Evolutionary conservation across 768 basidiomycete genomes (phyloP).

Genomic region (Pleurotus tuoliensis): DNA sequence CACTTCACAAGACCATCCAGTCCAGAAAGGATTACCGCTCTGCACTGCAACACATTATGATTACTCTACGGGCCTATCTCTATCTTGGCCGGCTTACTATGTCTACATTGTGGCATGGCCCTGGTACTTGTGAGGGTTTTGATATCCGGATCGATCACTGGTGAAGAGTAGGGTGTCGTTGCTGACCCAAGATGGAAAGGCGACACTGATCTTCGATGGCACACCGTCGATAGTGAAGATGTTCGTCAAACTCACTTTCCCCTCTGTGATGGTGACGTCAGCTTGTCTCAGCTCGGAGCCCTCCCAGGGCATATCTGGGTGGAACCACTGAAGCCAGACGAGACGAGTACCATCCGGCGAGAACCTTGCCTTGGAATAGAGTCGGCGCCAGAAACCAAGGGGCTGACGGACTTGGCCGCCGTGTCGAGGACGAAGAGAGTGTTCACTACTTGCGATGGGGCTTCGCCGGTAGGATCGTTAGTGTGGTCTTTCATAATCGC

Average conservation of each 20-base stretch:
- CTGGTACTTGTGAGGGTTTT: conserved; percentile 59
- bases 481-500: conserved; percentile 62
- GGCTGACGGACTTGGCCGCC: conserved; percentile 27
- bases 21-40: too few species aligned
- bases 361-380: conserved; percentile 57
- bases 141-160: conserved; percentile 60
- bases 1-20: too few species aligned
- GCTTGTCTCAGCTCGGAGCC: conserved; percentile 54
- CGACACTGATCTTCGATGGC: conserved; percentile 43
- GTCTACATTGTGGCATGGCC: too few species aligned
- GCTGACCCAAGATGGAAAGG: conserved; percentile 57
- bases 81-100: too few species aligned
- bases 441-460: conserved; percentile 41
- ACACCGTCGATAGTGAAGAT: conserved; percentile 47
- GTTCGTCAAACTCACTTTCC: conserved; percentile 30
- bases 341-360: conserved; percentile 55
- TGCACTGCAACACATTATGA: too few species aligned
- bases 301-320: conserved; percentile 61
- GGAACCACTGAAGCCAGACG: conserved; percentile 68
- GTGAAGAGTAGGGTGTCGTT: conserved; percentile 59
- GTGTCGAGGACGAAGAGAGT: conserved; percentile 45
- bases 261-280: conserved; percentile 27
- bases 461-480: conserved; percentile 19
- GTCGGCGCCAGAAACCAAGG: conserved; percentile 46
- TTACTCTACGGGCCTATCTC: too few species aligned